Conservation (phyloP, 2,329 filamentous ascomycete species). For the Dothiorella sarmentorum region DNA sequence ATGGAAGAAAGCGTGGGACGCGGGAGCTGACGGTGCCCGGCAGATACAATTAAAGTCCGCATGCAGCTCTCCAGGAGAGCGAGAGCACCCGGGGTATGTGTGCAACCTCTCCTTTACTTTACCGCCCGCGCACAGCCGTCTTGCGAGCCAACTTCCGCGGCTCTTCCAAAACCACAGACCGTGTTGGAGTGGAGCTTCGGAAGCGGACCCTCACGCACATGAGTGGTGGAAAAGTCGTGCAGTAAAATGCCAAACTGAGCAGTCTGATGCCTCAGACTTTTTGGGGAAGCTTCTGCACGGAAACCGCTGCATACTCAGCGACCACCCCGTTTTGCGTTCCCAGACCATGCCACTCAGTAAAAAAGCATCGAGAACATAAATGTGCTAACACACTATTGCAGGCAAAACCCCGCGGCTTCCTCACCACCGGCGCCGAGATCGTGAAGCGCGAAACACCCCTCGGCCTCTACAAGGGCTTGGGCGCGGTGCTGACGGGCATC, state of each 20-base stretch:
- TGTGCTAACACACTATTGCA: slow-evolving; percentile 27
- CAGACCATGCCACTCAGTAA: no score
- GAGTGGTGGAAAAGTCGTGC: no score
- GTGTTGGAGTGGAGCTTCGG: no score
- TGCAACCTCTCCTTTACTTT: background rate
- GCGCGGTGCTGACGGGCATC: slow-evolving; percentile 92
- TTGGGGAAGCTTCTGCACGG: background rate
- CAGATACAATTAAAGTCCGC: slow-evolving; percentile 96
- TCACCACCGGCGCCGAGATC: slow-evolving; percentile 81
- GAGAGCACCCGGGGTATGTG: slow-evolving; percentile 68
- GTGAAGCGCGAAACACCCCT: slow-evolving; percentile 85
- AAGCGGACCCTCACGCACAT: no score
- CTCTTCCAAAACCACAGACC: no score
- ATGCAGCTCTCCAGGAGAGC: slow-evolving; percentile 96
- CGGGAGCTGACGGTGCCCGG: slow-evolving; percentile 23
- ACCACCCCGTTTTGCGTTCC: no score
- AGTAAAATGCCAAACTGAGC: no score
- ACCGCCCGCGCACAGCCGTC: background rate
- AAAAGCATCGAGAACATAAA: background rate
- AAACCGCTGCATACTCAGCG: no score
- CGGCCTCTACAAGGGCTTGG: slow-evolving; percentile 96
- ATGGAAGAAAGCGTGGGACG: no score
- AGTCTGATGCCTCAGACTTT: no score
- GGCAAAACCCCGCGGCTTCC: slow-evolving; percentile 78
- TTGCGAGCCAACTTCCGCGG: no score